Percentiles rank a stretch among this genome's conserved stretches.
These are phyloP conservation scores for Galeopsis tetrahit DNA, from an alignment of 257 asterid species.

Conservation along the genomic window DNA sequence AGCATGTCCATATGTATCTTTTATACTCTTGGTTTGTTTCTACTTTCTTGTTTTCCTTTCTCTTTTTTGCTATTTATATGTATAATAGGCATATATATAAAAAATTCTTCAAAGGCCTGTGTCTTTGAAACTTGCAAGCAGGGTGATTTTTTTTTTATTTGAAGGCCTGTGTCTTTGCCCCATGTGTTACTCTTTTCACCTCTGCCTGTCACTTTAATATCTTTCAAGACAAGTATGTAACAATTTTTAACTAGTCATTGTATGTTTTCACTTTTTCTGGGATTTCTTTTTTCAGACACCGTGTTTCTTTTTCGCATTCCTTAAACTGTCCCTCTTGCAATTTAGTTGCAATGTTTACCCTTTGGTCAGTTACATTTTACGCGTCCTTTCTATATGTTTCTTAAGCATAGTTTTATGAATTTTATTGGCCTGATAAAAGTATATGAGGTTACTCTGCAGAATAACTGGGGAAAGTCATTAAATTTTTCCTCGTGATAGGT, in stretches of 20 bases:
- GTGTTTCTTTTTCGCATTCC: not conserved
- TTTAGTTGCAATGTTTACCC: no score
- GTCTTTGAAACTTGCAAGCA: no score
- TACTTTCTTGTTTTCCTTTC: not conserved
- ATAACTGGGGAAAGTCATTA: conserved; percentile 21
- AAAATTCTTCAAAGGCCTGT: not conserved
- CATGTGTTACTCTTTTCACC: not conserved
- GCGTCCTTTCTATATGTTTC: not conserved
- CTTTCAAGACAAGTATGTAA: not conserved
- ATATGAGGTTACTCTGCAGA: conserved; percentile 6
- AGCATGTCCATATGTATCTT: not conserved
- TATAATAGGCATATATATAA: no score
- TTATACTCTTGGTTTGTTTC: not conserved
- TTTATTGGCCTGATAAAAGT: conserved; percentile 9
- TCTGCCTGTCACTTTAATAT: not conserved
- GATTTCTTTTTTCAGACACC: not conserved
- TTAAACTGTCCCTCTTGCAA: not conserved
- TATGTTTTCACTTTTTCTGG: not conserved
- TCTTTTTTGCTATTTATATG: not conserved
- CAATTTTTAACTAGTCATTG: not conserved
- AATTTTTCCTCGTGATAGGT: conserved; percentile 53
- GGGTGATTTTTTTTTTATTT: no score
- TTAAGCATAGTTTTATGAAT: not conserved
- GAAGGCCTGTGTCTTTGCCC: not conserved
- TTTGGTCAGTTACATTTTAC: not conserved